Base-by-base conservation (phyloP, 345 rosid genomes). In the Punica granatum region DNA sequence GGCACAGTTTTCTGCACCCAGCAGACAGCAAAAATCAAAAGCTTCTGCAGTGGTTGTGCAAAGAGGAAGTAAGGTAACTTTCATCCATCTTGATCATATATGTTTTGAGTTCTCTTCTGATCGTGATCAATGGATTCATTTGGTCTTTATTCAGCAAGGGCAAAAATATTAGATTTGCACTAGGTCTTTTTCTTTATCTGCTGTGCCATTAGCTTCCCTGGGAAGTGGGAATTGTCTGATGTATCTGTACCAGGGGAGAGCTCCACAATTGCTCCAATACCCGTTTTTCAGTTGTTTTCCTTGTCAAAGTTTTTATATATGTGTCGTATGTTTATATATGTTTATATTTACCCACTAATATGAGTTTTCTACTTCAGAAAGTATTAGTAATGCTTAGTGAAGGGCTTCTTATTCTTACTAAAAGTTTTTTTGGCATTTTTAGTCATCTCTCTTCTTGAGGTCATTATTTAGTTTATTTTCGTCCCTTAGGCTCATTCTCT, bases 61-160 rank as follows among this genome's bases (percentile, higher is more conserved):
- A 83, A 85, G 98, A 92, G 85, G 96, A 94, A 88, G 90, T 89
- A 71, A 91, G 98, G 99, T 94, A 79, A 67, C 68, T 44, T 63
- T 59, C 23, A 48, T 68, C 72, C 46, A 62, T 56, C 12, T n/a
- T 9, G 7, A 49, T 49, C 5, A n/a, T n/a, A 21, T 2, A n/a
- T 3, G 0, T 1, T 1, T 49, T 8, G 28, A 49, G 28, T 49
- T 49, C 11, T 32, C 31, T 54, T 35, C 23, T 41, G n/a, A 31
- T 46, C 15, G 4, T 46, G 15, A 51, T 51, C 12, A n/a, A 51
- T 51, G n/a, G 28, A 49, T 49, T 23, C 23, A 7, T 49, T 44
- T 49, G 12, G 28, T n/a, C 6, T 49, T 21, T 49, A 0, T 49
- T 49, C 28, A 5, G 28, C 56, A 49, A 49, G 11, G 28, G 26